Evolutionary conservation across 345 rosid species (phyloP).

Genomic region (Adansonia digitata): DNA sequence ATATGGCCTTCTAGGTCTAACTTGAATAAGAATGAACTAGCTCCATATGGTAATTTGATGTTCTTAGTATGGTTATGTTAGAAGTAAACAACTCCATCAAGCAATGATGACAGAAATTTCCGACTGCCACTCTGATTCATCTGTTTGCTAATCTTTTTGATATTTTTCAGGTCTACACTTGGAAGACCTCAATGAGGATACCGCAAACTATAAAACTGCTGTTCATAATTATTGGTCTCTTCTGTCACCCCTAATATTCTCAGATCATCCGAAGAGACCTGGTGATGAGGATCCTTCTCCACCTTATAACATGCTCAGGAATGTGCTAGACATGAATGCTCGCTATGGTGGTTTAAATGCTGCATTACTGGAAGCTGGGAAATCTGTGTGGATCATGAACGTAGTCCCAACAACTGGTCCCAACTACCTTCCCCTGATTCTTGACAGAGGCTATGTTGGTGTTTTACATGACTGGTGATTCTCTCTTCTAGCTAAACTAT

Average conservation of each 20-base stretch:
- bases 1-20: constrained; percentile 84
- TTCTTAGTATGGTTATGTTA: neutral
- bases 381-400: constrained; percentile 97
- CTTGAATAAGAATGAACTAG: constrained; percentile 71
- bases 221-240: constrained; percentile 86
- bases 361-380: constrained; percentile 71
- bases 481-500: neutral
- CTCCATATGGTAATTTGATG: constrained; percentile 55
- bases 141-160: neutral
- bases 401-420: constrained; percentile 83
- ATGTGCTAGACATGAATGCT: constrained; percentile 96
- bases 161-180: constrained; percentile 55
- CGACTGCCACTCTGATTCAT: neutral
- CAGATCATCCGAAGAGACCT: constrained; percentile 99
- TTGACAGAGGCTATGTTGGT: constrained; percentile 91
- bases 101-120: neutral
- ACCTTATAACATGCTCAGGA: constrained; percentile 94
- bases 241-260: constrained; percentile 92
- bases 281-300: constrained; percentile 98
- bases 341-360: constrained; percentile 85
- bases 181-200: constrained; percentile 63
- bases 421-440: constrained; percentile 79
- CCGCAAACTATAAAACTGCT: constrained; percentile 51
- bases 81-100: neutral
- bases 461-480: constrained; percentile 88